A percentile compares a stretch with the other conserved stretches of the same genome.
These are phyloP conservation scores for Amaranthus palmeri DNA, from an alignment of 148 eudicot genomes.

Conservation along the genomic window DNA sequence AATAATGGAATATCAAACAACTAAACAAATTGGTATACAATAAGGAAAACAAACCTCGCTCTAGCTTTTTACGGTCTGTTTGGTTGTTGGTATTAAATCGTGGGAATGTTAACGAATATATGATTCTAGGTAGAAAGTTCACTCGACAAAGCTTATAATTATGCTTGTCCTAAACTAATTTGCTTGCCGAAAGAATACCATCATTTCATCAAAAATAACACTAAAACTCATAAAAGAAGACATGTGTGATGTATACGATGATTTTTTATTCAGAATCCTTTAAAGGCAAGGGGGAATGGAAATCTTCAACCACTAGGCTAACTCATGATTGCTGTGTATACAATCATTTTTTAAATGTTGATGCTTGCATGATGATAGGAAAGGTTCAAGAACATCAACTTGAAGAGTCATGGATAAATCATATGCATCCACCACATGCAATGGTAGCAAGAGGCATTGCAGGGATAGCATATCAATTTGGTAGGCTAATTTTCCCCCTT, in stretches of 20 bases:
- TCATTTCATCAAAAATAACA: too few relatives aligned
- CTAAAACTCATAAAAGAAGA: too few relatives aligned
- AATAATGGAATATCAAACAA: slow-evolving; percentile 49
- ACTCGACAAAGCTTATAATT: too few relatives aligned
- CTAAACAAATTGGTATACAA: slow-evolving; percentile 49
- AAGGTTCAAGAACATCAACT: slow-evolving; percentile 27
- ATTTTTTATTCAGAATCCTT: too few relatives aligned
- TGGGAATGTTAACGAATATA: too few relatives aligned
- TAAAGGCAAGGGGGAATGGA: too few relatives aligned
- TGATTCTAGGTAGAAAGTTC: too few relatives aligned
- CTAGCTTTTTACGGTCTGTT: neutral
- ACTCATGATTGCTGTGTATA: neutral
- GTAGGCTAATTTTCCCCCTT: slow-evolving; percentile 55
- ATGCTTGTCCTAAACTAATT: too few relatives aligned
- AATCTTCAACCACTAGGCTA: too few relatives aligned
- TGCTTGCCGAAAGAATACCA: too few relatives aligned
- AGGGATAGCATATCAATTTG: slow-evolving; percentile 55
- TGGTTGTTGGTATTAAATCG: too few relatives aligned
- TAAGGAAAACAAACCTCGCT: neutral
- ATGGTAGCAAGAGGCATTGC: slow-evolving; percentile 57
- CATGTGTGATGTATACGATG: too few relatives aligned
- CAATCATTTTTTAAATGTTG: neutral
- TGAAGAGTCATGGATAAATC: slow-evolving; percentile 51
- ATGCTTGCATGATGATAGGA: slow-evolving; percentile 24
- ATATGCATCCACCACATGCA: slow-evolving; percentile 61